Evolutionary conservation across 257 asterid species (phyloP), one percentile per base, ranked within the genome.

Genomic region (Apocynum venetum): DNA sequence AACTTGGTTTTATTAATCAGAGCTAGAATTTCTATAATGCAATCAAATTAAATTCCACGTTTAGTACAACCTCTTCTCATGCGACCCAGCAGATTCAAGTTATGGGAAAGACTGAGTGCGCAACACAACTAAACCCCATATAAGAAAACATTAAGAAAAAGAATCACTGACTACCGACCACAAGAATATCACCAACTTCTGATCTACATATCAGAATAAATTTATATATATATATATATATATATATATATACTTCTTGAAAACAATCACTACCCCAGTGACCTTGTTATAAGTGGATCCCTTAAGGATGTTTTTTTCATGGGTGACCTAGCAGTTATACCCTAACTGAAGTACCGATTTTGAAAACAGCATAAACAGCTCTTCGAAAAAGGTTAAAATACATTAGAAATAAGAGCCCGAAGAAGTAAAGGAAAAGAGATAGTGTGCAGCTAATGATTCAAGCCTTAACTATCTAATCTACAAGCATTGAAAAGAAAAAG

Each of bases 71-170:
- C 43, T 40, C 53, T 76, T 43, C 20, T 35, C 17, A 11, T 43
- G 69, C n/a, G 43, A 55, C 38, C 70, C 12, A 13, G 44, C 43
- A 25, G 60, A 56, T 38, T 55, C 47, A 19, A 77, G 51, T 66
- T 10, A 55, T 14, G 57, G 14, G 36, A 44, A 67, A 53, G 63
- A 20, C 14, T 44, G 61, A 8, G 20, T n/a, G 25, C 5, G 4
- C 2, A 40, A 43, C 35, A 6, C 57, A 13, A 46, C 71, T 4
- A 70, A n/a, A 56, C 46, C 31, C 14, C 55, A 57, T 5, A 68
- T 35, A 48, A 41, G 53, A 25, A 75, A 25, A 17, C 79, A 19
- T 73, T 69, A 25, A 63, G 59, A 25, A 76, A 25, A n/a, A 66
- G 47, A 66, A n/a, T 35, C 20, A 13, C 25, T 14, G 20, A 65